Percentiles rank a stretch among this genome's conserved stretches.
These are phyloP conservation scores for Pseudomicrostroma phylloplanum DNA, from an alignment of 1,284 basidiomycete species.

Conservation along the genomic window DNA sequence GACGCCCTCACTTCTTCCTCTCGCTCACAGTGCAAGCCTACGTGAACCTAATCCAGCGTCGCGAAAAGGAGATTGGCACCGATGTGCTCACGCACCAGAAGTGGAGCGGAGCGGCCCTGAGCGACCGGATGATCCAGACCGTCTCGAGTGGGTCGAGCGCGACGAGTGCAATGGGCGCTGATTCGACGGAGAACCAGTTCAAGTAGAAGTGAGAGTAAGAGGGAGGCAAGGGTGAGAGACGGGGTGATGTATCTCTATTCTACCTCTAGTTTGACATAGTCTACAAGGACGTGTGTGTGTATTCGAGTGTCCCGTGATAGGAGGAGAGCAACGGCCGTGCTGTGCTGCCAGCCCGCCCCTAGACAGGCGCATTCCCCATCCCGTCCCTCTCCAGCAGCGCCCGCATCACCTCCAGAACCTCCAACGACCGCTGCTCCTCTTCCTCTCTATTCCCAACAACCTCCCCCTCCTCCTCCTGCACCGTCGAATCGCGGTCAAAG, in stretches of 20 bases:
- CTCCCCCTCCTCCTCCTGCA: background rate
- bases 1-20: too few species aligned
- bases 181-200: constrained; percentile 37
- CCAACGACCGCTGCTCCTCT: background rate
- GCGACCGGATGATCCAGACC: constrained; percentile 46
- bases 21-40: constrained; percentile 37
- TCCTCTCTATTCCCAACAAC: background rate
- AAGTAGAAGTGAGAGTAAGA: constrained; percentile 8
- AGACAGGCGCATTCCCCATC: background rate
- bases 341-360: too few species aligned
- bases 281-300: too few species aligned
- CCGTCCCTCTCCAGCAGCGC: constrained; percentile 5
- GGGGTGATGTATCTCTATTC: too few species aligned
- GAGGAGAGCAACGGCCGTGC: too few species aligned
- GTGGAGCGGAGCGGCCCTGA: constrained; percentile 46
- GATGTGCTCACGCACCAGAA: constrained; percentile 50
- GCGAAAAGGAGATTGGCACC: constrained; percentile 47
- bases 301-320: too few species aligned
- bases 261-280: too few species aligned
- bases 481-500: background rate
- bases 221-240: too few species aligned
- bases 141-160: constrained; percentile 42
- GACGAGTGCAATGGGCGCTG: constrained; percentile 44
- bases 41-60: constrained; percentile 45
- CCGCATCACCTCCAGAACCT: background rate